These are phyloP conservation scores for Umbelopsis sp. DNA, from an alignment of 192 early-diverging fungal genomes.

Conservation along the genomic window DNA sequence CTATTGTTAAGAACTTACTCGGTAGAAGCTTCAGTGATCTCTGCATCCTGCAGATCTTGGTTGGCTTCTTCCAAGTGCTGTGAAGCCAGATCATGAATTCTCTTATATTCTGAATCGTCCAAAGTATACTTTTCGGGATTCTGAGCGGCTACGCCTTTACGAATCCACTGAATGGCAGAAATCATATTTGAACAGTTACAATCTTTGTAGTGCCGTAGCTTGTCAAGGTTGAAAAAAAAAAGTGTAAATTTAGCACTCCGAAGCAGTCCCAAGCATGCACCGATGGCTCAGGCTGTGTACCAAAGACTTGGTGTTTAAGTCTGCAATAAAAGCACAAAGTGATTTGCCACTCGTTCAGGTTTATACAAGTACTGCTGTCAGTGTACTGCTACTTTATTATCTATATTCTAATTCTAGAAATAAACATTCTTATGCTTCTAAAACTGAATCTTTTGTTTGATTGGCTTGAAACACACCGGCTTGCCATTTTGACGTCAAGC, in stretches of 20 bases:
- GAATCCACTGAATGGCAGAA: constrained; percentile 90
- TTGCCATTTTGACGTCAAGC: too few relatives aligned
- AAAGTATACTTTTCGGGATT: constrained; percentile 81
- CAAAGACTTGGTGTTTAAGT: background rate
- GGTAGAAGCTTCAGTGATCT: constrained; percentile 35
- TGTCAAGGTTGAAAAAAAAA: constrained; percentile 28
- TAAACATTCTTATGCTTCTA: too few relatives aligned
- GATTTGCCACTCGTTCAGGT: too few relatives aligned
- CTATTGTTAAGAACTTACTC: constrained; percentile 36
- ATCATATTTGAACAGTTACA: constrained; percentile 66
- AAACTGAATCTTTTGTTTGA: too few relatives aligned
- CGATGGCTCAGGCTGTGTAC: background rate
- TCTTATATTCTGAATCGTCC: constrained; percentile 86
- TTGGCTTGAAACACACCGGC: too few relatives aligned
- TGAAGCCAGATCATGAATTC: constrained; percentile 73
- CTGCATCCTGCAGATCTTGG: constrained; percentile 57
- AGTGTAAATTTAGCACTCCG: constrained; percentile 17
- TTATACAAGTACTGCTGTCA: too few relatives aligned
- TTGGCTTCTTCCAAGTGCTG: constrained; percentile 67
- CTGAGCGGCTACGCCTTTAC: constrained; percentile 87
- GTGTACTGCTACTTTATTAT: too few relatives aligned
- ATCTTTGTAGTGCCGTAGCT: constrained; percentile 6
- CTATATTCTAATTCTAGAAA: too few relatives aligned
- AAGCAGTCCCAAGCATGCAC: background rate
- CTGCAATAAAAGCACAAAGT: too few relatives aligned